phyloP scores from a whole-genome alignment of 306 rosid species.

The Lotus japonicus region DNA sequence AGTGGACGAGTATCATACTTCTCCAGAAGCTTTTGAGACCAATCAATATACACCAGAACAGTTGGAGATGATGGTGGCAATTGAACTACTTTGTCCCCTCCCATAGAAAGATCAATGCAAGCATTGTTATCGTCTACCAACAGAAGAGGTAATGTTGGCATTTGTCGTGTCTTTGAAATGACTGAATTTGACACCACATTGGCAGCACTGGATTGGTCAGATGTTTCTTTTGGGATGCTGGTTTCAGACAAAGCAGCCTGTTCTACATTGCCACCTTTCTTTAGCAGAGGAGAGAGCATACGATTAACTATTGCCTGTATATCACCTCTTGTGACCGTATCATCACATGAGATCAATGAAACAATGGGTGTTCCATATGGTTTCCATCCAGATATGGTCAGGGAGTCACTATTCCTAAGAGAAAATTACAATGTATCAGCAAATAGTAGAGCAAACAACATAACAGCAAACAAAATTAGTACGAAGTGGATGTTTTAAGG shows the following conservation, averaged over 20 bases:
- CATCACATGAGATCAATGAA: constrained; percentile 59
- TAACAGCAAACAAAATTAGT: neutral
- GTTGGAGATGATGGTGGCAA: constrained; percentile 43
- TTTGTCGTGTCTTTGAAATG: constrained; percentile 34
- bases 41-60: constrained; percentile 62
- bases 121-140: constrained; percentile 64
- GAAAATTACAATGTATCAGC: constrained; percentile 12
- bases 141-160: constrained; percentile 61
- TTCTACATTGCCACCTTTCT: constrained; percentile 44
- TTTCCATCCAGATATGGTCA: constrained; percentile 69
- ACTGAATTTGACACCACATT: constrained; percentile 33
- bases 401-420: constrained; percentile 55
- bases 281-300: constrained; percentile 67
- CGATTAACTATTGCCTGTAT: constrained; percentile 54
- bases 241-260: constrained; percentile 43
- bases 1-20: constrained; percentile 60
- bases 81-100: constrained; percentile 62
- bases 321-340: constrained; percentile 57
- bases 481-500: neutral
- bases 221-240: constrained; percentile 29
- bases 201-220: constrained; percentile 32
- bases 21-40: constrained; percentile 77
- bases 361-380: constrained; percentile 82
- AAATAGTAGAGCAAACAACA: constrained; percentile 4
- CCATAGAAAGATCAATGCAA: constrained; percentile 78